A percentile compares a stretch with the other conserved stretches of the same genome.
Evolutionary conservation across 352 stramenopile species (phyloP).

Genomic region (Pythium insidiosum): DNA sequence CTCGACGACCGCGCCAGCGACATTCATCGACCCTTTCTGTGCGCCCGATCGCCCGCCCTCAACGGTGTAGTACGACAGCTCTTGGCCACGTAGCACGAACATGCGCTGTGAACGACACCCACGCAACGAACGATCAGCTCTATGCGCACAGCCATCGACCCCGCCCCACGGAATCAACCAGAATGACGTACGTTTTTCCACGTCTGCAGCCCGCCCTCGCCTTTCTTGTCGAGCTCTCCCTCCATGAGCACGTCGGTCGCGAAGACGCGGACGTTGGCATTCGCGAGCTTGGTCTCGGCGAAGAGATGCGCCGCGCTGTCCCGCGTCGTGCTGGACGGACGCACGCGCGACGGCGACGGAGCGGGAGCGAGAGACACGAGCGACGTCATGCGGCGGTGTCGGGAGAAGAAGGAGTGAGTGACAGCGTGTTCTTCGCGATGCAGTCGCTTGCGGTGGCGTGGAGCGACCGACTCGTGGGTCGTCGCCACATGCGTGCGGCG

Average conservation of each 20-base stretch:
- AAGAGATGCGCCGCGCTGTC: too few species aligned
- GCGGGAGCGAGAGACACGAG: too few species aligned
- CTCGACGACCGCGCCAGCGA: slow-evolving; percentile 34
- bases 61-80: slow-evolving; percentile 64
- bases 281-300: slow-evolving; percentile 43
- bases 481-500: too few species aligned
- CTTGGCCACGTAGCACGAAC: slow-evolving; percentile 59
- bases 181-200: slow-evolving; percentile 57
- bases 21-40: slow-evolving; percentile 53
- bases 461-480: too few species aligned
- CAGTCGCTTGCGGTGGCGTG: too few species aligned
- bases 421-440: too few species aligned
- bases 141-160: background rate
- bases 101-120: slow-evolving; percentile 50
- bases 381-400: too few species aligned
- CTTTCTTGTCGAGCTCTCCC: slow-evolving; percentile 59
- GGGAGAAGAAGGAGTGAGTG: too few species aligned
- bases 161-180: background rate
- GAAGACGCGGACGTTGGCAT: slow-evolving; percentile 49
- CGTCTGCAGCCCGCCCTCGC: slow-evolving; percentile 41
- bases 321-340: too few species aligned
- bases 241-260: slow-evolving; percentile 64
- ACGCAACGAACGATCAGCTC: too few species aligned
- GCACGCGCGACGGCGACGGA: too few species aligned
- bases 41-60: slow-evolving; percentile 31